phyloP scores from a whole-genome alignment of 352 stramenopile species.

The Globisporangium viniferum region DNA sequence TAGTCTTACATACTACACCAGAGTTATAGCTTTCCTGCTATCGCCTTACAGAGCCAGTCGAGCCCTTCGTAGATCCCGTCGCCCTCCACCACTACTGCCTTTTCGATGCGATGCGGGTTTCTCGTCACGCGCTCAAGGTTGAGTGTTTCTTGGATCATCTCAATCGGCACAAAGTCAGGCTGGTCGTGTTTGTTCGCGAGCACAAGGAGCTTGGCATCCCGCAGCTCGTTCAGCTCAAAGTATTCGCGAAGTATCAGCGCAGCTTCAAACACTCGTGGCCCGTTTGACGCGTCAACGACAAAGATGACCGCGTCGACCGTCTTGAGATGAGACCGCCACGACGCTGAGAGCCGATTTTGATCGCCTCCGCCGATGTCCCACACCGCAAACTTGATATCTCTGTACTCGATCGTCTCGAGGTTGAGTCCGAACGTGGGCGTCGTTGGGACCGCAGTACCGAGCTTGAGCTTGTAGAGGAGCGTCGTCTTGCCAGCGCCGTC shows the following conservation, averaged over 20 bases:
- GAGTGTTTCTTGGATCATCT: slow-evolving; percentile 30
- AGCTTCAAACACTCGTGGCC: slow-evolving; percentile 45
- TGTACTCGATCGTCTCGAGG: slow-evolving; percentile 74
- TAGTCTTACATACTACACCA: too few species aligned
- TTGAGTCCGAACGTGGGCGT: slow-evolving; percentile 89
- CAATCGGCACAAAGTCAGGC: slow-evolving; percentile 24
- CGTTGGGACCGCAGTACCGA: slow-evolving; percentile 62
- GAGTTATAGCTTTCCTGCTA: slow-evolving; percentile 18
- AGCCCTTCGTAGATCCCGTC: slow-evolving; percentile 48
- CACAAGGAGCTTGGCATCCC: slow-evolving; percentile 38
- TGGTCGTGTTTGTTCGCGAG: slow-evolving; percentile 57
- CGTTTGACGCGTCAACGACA: slow-evolving; percentile 69
- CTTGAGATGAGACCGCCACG: slow-evolving; percentile 74
- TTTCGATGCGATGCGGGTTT: slow-evolving; percentile 34
- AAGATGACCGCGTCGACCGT: slow-evolving; percentile 71
- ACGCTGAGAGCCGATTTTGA: slow-evolving; percentile 34
- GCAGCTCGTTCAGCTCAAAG: slow-evolving; percentile 42
- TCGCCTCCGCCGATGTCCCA: slow-evolving; percentile 73
- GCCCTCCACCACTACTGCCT: slow-evolving; percentile 25
- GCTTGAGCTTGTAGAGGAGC: slow-evolving; percentile 90
- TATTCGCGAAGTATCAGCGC: slow-evolving; percentile 36
- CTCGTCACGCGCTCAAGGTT: slow-evolving; percentile 34
- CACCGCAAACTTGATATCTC: slow-evolving; percentile 70
- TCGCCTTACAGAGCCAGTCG: slow-evolving; percentile 39
- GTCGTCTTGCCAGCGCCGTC: slow-evolving; percentile 97